Evolutionary conservation across 805 yeast genomes (phyloP).

Genomic region (Yamadazyma olivae): DNA sequence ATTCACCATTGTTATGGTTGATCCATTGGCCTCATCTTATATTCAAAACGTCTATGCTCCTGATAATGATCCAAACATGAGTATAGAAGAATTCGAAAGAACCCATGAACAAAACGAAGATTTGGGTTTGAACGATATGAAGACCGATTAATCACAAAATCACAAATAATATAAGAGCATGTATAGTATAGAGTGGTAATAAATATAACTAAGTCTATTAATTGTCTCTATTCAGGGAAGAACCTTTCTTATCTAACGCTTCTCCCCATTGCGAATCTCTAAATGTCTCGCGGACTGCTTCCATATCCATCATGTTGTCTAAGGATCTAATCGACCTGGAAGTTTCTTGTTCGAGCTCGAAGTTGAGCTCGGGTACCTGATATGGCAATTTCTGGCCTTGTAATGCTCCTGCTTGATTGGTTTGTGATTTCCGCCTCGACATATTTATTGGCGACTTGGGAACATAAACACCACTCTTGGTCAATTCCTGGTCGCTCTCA

Average conservation of each 20-base stretch:
- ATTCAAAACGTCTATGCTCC: slow-evolving; percentile 99
- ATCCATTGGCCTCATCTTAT: slow-evolving; percentile 92
- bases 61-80: slow-evolving; percentile 95
- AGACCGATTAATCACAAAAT: slow-evolving; percentile 30
- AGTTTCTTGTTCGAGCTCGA: no score
- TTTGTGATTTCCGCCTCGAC: no score
- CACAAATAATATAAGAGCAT: no score
- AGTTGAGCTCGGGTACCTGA: no score
- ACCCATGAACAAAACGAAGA: slow-evolving; percentile 87
- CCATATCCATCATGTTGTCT: slow-evolving; percentile 9
- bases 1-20: slow-evolving; percentile 87
- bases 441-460: slow-evolving; percentile 28
- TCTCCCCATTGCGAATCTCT: slow-evolving; percentile 25
- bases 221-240: neutral
- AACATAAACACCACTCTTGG: slow-evolving; percentile 23
- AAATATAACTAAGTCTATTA: no score
- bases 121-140: slow-evolving; percentile 70
- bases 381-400: no score
- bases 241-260: slow-evolving; percentile 9
- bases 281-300: slow-evolving; percentile 22
- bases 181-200: no score
- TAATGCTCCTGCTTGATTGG: no score
- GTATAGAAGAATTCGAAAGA: slow-evolving; percentile 85
- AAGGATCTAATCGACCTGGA: no score
- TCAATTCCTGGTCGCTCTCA: slow-evolving; percentile 7